Conservation (phyloP, 257 asterid genomes). For the Paulownia fortunei region DNA sequence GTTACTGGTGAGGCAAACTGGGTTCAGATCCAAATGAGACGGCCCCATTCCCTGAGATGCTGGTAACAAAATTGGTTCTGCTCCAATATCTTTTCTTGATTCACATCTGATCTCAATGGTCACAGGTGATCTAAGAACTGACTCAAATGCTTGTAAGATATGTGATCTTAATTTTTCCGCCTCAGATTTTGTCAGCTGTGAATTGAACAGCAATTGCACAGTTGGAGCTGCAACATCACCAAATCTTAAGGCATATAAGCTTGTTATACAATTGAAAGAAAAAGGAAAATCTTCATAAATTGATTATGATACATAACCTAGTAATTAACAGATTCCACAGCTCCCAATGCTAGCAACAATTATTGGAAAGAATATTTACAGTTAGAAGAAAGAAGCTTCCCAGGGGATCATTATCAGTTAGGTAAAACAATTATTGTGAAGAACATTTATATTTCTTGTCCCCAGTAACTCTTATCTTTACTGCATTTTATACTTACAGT, state of each 20-base stretch:
- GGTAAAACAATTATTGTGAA: no score
- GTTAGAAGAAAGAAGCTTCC: no score
- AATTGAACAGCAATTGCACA: constrained; percentile 75
- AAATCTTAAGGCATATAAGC: constrained; percentile 5
- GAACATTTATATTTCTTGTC: no score
- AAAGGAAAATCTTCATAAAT: constrained; percentile 14
- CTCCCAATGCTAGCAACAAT: no score
- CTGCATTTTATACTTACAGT: no score
- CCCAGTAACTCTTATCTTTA: no score
- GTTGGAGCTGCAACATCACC: constrained; percentile 78
- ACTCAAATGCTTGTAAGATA: constrained; percentile 87
- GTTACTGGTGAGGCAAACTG: background rate
- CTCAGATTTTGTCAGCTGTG: constrained; percentile 70
- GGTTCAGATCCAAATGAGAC: constrained; percentile 30
- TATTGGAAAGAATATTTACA: no score
- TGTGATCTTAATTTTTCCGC: constrained; percentile 75
- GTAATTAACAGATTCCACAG: no score
- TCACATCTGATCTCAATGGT: constrained; percentile 80
- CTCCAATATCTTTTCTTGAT: constrained; percentile 53
- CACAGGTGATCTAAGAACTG: constrained; percentile 80
- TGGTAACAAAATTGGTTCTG: constrained; percentile 43
- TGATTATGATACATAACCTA: no score
- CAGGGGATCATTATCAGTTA: no score
- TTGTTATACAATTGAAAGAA: constrained; percentile 4
- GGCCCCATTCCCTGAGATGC: constrained; percentile 36